Evolutionary conservation across 345 rosid genomes (phyloP).

Genomic region (Melaleuca quinquenervia): DNA sequence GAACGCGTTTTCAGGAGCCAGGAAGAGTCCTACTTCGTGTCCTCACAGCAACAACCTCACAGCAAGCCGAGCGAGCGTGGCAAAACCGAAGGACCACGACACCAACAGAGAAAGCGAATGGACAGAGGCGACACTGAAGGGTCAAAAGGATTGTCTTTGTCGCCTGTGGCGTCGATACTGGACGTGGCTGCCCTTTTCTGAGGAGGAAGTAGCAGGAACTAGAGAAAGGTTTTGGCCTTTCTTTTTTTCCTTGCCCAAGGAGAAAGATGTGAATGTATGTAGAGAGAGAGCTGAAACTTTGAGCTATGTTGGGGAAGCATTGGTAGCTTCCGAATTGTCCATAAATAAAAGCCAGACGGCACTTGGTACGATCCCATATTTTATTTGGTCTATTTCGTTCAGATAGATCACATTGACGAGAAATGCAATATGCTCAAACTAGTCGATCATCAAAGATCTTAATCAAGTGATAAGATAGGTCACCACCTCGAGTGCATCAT

Average conservation of each 20-base stretch:
- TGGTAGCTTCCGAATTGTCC: background rate
- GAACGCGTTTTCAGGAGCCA: constrained; percentile 19
- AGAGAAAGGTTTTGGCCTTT: background rate
- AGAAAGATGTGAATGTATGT: background rate
- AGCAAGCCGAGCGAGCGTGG: background rate
- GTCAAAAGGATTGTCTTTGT: background rate
- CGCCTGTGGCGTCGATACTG: background rate
- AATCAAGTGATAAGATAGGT: background rate
- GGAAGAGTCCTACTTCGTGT: constrained; percentile 4
- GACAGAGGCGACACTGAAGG: background rate
- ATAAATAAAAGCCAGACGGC: background rate
- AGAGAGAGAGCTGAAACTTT: background rate
- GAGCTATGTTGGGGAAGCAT: background rate
- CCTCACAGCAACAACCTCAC: background rate
- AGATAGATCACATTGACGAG: background rate
- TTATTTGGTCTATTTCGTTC: background rate
- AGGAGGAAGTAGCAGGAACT: background rate
- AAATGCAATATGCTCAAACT: background rate
- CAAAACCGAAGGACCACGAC: background rate
- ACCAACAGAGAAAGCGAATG: accelerated
- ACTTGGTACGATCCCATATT: background rate
- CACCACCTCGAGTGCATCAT: background rate
- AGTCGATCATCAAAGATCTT: background rate
- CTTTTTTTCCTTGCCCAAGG: background rate
- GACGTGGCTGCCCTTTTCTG: background rate